Evolutionary conservation across 2,329 filamentous ascomycete genomes (phyloP).

Genomic region (Mycosphaerella sp.): DNA sequence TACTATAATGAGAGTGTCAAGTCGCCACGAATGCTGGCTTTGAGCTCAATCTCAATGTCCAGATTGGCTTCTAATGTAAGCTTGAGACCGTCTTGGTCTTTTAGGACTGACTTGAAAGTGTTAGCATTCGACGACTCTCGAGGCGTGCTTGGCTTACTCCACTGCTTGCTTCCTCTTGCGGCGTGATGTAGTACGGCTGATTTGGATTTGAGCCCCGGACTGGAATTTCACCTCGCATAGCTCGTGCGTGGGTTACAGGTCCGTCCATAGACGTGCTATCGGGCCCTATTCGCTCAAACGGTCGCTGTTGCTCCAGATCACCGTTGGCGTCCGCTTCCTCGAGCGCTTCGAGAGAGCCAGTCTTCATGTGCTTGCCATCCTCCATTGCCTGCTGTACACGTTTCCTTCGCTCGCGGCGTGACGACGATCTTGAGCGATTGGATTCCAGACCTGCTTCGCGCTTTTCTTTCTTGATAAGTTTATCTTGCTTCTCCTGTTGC

Average conservation of each 20-base stretch:
- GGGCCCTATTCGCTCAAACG: slow-evolving; percentile 52
- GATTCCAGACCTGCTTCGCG: slow-evolving; percentile 35
- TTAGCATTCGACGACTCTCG: not conserved
- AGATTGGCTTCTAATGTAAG: slow-evolving; percentile 70
- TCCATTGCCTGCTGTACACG: slow-evolving; percentile 42
- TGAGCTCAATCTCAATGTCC: slow-evolving; percentile 77
- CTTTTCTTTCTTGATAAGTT: slow-evolving; percentile 32
- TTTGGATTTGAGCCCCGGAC: slow-evolving; percentile 48
- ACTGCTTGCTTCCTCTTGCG: slow-evolving; percentile 18
- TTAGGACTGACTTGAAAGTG: slow-evolving; percentile 32
- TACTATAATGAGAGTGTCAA: slow-evolving; percentile 72
- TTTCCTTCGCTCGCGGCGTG: slow-evolving; percentile 43
- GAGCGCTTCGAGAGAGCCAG: slow-evolving; percentile 43
- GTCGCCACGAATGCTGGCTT: slow-evolving; percentile 80
- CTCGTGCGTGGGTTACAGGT: slow-evolving; percentile 50
- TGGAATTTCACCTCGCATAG: slow-evolving; percentile 51
- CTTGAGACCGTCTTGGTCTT: slow-evolving; percentile 60
- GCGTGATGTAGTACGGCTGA: slow-evolving; percentile 40
- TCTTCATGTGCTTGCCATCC: slow-evolving; percentile 50
- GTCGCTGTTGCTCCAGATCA: slow-evolving; percentile 44
- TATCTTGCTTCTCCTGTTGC: slow-evolving; percentile 44
- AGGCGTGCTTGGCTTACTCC: slow-evolving; percentile 16
- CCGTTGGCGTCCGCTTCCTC: slow-evolving; percentile 49
- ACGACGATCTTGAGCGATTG: slow-evolving; percentile 43
- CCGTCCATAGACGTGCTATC: slow-evolving; percentile 53